Percentiles rank a stretch among this genome's conserved stretches.
Conservation (phyloP, 306 rosid species). For the Glycyrrhiza uralensis region DNA sequence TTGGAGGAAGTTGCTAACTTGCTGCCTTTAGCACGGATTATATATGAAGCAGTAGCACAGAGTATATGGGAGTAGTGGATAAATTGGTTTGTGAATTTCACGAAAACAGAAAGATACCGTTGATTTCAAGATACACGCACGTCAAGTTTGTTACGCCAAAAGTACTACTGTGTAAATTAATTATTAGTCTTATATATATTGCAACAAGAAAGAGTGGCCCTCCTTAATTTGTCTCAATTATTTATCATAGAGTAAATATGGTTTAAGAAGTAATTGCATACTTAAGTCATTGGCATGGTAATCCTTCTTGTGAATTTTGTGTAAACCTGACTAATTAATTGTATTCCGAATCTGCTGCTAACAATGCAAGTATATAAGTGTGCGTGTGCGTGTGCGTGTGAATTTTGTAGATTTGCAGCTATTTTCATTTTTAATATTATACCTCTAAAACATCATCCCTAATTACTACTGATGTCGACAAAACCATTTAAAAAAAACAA, state of each 20-base stretch:
- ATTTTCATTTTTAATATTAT: too few species aligned
- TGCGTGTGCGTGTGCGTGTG: too few species aligned
- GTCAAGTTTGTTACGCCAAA: too few species aligned
- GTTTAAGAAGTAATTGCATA: neutral
- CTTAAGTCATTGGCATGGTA: too few species aligned
- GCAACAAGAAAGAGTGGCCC: neutral
- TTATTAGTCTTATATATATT: neutral
- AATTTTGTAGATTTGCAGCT: too few species aligned
- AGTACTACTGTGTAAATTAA: too few species aligned
- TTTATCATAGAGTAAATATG: neutral
- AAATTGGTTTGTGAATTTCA: neutral
- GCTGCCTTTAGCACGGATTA: conserved; percentile 27
- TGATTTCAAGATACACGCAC: neutral
- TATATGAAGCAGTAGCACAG: neutral
- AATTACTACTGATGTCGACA: too few species aligned
- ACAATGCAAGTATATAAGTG: neutral
- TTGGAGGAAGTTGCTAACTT: conserved; percentile 40
- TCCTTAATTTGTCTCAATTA: neutral
- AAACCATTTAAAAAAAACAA: too few species aligned
- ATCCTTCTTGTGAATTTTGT: too few species aligned
- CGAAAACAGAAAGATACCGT: neutral
- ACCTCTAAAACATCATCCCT: too few species aligned
- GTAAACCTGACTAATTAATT: neutral
- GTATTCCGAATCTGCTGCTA: neutral
- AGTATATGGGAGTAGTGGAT: neutral